These are phyloP conservation scores for Xanthoceras sorbifolium DNA, from an alignment of 345 rosid species.

Conservation along the genomic window DNA sequence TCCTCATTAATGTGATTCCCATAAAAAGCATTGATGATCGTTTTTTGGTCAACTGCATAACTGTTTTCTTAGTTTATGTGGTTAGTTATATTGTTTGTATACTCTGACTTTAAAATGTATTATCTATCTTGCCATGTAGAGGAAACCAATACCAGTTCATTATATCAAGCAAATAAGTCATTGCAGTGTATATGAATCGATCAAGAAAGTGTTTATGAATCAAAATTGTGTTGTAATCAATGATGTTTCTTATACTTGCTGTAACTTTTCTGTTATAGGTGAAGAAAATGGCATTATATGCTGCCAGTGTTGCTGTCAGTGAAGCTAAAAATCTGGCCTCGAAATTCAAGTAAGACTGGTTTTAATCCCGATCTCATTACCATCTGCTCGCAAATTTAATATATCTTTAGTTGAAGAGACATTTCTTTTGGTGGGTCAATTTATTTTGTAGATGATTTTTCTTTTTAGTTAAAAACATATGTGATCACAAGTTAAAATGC, in stretches of 20 bases:
- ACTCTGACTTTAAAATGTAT: not conserved
- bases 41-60: not conserved
- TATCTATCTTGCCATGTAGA: not conserved
- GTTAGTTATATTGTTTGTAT: not conserved
- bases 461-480: not conserved
- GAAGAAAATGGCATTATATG: conserved; percentile 55
- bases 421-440: not conserved
- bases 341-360: conserved; percentile 27
- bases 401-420: not conserved
- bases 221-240: not conserved
- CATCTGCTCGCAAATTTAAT: conserved; percentile 11
- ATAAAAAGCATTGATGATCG: not conserved
- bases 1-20: not conserved
- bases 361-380: conserved; percentile 7
- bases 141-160: not conserved
- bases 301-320: conserved; percentile 36
- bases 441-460: conserved; percentile 10
- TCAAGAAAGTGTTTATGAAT: not conserved
- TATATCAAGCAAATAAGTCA: not conserved
- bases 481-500: conserved; percentile 17
- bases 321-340: conserved; percentile 38
- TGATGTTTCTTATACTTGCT: conserved; percentile 11
- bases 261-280: conserved; percentile 31
- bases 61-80: not conserved
- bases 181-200: not conserved